Base-by-base conservation (phyloP, 768 basidiomycete genomes). In the Gymnopilus dilepis region DNA sequence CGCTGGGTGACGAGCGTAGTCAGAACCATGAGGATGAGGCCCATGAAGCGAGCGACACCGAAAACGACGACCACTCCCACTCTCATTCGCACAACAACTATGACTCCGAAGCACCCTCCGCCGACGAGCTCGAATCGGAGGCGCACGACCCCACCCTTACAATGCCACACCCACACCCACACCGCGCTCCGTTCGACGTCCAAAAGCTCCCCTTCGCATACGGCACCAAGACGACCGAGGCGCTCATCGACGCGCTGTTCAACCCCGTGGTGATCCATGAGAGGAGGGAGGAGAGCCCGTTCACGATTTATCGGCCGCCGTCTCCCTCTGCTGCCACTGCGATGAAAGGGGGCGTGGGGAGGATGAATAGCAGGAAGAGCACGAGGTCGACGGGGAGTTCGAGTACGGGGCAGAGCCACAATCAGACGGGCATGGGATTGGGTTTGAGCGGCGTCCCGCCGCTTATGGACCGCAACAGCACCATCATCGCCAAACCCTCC, bases 241-340 rank as follows among this genome's bases (percentile, higher is more conserved):
- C 79, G 37, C 80, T 94, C 41, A 92, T 93, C 69, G 92, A 94
- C 58, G 86, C 89, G 5, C 71, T 94, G 24, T 94, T 94, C 71
- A 94, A 94, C 66, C 91, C 92, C 1, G 80, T 80, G 1, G 81
- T 79, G 1, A 83, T 83, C 8, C 76, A 75, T 1, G 77, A 80
- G 41, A 68, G 66, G 63, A 66, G 66, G 17, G 69, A 73, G 34
- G 76, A 80, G 60, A 76, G 72, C 40, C 82, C 81, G 15, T 82
- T 84, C 62, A 82, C 80, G 37, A 64, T 77, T 11, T 78, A 76
- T 54, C 71, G 76, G 4, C 74, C 77, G 0, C 58, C 64, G 8
- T 58, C 60, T 9, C 60, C 66, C 15, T 19, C 38, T 12, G 30
- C 30, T 19, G 21, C 31, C n/a, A n/a, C n/a, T n/a, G n/a, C n/a